Base-by-base conservation (phyloP, 2,329 filamentous ascomycete genomes). In the Lachnellula hyalina region DNA sequence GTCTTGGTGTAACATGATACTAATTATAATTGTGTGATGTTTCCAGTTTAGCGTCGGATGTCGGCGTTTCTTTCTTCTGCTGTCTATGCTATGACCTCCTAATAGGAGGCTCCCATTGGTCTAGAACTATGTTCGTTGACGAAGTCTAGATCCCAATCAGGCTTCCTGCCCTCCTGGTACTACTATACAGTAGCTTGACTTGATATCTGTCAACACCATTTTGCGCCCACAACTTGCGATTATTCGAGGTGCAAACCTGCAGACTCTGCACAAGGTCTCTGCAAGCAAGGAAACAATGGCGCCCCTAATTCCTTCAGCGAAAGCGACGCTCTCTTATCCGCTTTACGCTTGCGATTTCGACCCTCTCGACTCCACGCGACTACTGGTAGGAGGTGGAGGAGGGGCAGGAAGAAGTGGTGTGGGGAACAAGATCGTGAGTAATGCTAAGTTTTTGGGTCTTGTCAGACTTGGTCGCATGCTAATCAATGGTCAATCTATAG, bases 341-440 rank as follows among this genome's bases (percentile, higher is more conserved):
- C 81, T 96, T 56, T 96, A 91, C 71, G 84, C 87, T 53, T 88
- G 90, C 70, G 91, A 91, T 68, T 96, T 96, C 71, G 90, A 96
- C 68, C 89, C 87, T 50, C 81, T 86, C 66, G 85, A 95, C 74
- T 80, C 86, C 56, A 82, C 82, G 60, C 85, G 85, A 60, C 77
- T 96, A 23, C 75, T 96, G 8, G 89, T 96, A 38, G 90, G 87
- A 57, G 93, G 93, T 51, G 93, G 93, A 58, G 93, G 93, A 61
- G 93, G 93, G 49, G 85, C 89, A 61, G 85, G 88, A 48, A 83
- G 84, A 61, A 90, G 83, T 62, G 91, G 90, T 45, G 89, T 96
- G 21, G 84, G 85, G 54, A 96, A 96, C 76, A 90, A 90, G 72
- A 90, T 96, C 67, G 88, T 88, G 73, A 68, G 85, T 75, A 45